These are phyloP conservation scores for Stemphylium beticola DNA, from an alignment of 2,329 filamentous ascomycete species.

Conservation along the genomic window DNA sequence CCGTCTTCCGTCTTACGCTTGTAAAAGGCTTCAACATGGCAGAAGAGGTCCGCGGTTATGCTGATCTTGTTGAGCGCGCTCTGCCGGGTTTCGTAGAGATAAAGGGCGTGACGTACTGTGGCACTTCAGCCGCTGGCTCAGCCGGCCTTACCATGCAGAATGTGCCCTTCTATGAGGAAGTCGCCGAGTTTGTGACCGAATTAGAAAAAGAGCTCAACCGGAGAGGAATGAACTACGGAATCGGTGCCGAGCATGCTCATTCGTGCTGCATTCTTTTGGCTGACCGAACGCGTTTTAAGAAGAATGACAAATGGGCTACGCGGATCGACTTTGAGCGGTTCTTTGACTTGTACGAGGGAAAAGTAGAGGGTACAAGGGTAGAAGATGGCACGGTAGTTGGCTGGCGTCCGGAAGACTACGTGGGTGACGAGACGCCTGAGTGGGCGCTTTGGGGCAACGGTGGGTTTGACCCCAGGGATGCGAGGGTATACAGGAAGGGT, in stretches of 20 bases:
- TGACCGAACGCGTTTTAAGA: conserved; percentile 73
- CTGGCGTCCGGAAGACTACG: conserved; percentile 90
- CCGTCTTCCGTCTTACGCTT: conserved; percentile 91
- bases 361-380: conserved; percentile 38
- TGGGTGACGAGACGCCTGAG: conserved; percentile 81
- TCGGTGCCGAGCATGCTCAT: conserved; percentile 93
- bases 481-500: conserved; percentile 86
- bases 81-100: conserved; percentile 93
- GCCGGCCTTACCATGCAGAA: conserved; percentile 96
- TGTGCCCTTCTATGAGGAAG: conserved; percentile 93
- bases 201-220: conserved; percentile 72
- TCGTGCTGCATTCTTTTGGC: conserved; percentile 91
- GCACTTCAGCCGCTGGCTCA: conserved; percentile 81
- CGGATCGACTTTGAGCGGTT: conserved; percentile 89
- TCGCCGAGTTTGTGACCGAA: conserved; percentile 79
- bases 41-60: conserved; percentile 89
- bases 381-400: conserved; percentile 59
- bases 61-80: conserved; percentile 82
- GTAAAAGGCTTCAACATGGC: conserved; percentile 99
- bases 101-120: conserved; percentile 97
- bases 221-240: conserved; percentile 81
- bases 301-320: conserved; percentile 84
- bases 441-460: conserved; percentile 96
- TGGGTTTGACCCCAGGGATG: conserved; percentile 90
- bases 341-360: conserved; percentile 78